phyloP scores from a whole-genome alignment of 306 rosid genomes.

The Delonix regia region DNA sequence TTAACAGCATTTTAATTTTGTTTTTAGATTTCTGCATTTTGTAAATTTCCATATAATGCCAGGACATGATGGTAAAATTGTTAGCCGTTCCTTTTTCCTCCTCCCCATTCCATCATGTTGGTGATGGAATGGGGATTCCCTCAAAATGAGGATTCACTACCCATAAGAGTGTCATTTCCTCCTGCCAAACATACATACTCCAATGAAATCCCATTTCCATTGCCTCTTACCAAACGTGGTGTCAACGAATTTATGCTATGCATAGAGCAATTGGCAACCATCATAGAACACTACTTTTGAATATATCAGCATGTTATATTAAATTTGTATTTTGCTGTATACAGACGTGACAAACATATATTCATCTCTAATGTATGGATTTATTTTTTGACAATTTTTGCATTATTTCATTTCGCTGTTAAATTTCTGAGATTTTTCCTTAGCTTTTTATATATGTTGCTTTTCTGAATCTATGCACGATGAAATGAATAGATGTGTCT shows the following conservation, averaged over 20 bases:
- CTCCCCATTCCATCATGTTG: too few species aligned
- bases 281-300: slow-evolving; percentile 6
- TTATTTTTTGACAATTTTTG: slow-evolving; percentile 4
- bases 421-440: not conserved
- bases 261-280: not conserved
- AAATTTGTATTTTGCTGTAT: slow-evolving; percentile 5
- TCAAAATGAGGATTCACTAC: too few species aligned
- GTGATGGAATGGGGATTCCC: too few species aligned
- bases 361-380: slow-evolving; percentile 32
- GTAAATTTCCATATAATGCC: too few species aligned
- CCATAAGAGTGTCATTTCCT: too few species aligned
- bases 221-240: too few species aligned
- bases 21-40: too few species aligned
- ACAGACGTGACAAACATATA: not conserved
- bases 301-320: slow-evolving; percentile 23
- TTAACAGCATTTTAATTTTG: too few species aligned
- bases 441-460: not conserved
- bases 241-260: not conserved
- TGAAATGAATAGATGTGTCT: slow-evolving; percentile 58
- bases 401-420: slow-evolving; percentile 12
- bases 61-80: too few species aligned
- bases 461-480: slow-evolving; percentile 13
- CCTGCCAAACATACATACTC: too few species aligned
- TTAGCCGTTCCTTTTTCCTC: too few species aligned
- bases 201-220: too few species aligned